Conservation (phyloP, 2,329 filamentous ascomycete genomes). For the Trichoderma oligosporum region DNA sequence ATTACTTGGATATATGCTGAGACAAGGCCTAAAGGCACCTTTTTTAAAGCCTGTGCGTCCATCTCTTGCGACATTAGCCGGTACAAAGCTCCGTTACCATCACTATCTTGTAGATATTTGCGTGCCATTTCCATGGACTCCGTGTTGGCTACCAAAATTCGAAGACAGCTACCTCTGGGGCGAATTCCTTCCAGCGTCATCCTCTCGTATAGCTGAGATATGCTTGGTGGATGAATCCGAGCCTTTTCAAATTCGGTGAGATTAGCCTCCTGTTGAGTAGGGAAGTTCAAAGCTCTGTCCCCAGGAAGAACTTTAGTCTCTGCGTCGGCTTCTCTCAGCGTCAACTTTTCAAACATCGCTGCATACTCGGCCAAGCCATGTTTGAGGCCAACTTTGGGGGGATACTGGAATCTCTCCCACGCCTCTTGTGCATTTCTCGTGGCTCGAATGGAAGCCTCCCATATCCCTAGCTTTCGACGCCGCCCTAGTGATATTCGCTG, state of each 20-base stretch:
- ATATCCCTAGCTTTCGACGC: conserved; percentile 32
- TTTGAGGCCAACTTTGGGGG: conserved; percentile 31
- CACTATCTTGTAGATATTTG: conserved; percentile 48
- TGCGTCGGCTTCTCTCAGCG: conserved; percentile 31
- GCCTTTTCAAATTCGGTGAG: conserved; percentile 63
- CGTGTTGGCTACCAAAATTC: conserved; percentile 54
- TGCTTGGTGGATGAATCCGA: conserved; percentile 56
- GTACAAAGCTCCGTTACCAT: conserved; percentile 15
- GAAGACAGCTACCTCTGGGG: conserved; percentile 49
- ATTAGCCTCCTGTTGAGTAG: conserved; percentile 41
- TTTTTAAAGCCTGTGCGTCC: conserved; percentile 24
- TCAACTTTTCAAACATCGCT: conserved; percentile 59
- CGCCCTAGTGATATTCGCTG: conserved; percentile 30
- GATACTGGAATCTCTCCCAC: conserved; percentile 49
- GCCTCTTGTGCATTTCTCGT: conserved; percentile 60
- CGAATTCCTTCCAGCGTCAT: conserved; percentile 52
- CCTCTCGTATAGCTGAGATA: conserved; percentile 54
- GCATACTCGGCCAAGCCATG: conserved; percentile 48
- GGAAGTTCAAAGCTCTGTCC: conserved; percentile 52
- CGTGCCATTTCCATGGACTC: conserved; percentile 44
- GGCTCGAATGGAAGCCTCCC: conserved; percentile 55
- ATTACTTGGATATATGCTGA: conserved; percentile 46
- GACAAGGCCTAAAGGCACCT: conserved; percentile 38
- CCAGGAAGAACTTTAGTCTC: conserved; percentile 48
- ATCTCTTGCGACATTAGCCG: conserved; percentile 26